Percentiles rank a stretch among this genome's conserved stretches.
Conservation (phyloP, 176 grass and related monocot species). For the Musa beccarii region DNA sequence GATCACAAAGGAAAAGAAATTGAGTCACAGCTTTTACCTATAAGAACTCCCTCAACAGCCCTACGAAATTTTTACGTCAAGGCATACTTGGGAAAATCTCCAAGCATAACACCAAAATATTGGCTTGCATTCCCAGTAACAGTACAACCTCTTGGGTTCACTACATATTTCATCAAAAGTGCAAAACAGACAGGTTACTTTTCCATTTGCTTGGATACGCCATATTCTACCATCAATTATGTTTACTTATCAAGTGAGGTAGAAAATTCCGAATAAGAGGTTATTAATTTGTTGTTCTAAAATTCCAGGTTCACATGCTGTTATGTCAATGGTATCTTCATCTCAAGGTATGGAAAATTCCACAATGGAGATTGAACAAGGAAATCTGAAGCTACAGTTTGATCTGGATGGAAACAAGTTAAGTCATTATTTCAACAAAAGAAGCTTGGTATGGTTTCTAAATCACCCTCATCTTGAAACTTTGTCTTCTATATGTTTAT, state of each 20-base stretch:
- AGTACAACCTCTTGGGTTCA: constrained; percentile 35
- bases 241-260: not conserved
- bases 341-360: constrained; percentile 20
- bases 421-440: constrained; percentile 32
- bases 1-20: constrained; percentile 50
- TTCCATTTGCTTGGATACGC: not conserved
- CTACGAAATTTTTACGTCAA: constrained; percentile 29
- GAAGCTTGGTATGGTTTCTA: constrained; percentile 25
- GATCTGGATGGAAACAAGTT: constrained; percentile 21
- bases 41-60: constrained; percentile 22
- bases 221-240: not conserved
- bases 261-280: not conserved
- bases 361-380: constrained; percentile 27
- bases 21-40: constrained; percentile 39
- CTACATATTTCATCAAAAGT: constrained; percentile 28
- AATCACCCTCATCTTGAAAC: not conserved
- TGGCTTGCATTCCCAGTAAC: constrained; percentile 38
- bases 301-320: constrained; percentile 25
- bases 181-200: constrained; percentile 26
- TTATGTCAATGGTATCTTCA: constrained; percentile 22
- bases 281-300: constrained; percentile 4
- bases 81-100: constrained; percentile 29
- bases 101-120: constrained; percentile 32
- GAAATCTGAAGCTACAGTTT: constrained; percentile 47
- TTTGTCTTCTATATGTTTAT: constrained; percentile 11